Percentiles rank a stretch among this genome's conserved stretches.
Conservation (phyloP, 768 basidiomycete genomes). For the Calocera viscosa region DNA sequence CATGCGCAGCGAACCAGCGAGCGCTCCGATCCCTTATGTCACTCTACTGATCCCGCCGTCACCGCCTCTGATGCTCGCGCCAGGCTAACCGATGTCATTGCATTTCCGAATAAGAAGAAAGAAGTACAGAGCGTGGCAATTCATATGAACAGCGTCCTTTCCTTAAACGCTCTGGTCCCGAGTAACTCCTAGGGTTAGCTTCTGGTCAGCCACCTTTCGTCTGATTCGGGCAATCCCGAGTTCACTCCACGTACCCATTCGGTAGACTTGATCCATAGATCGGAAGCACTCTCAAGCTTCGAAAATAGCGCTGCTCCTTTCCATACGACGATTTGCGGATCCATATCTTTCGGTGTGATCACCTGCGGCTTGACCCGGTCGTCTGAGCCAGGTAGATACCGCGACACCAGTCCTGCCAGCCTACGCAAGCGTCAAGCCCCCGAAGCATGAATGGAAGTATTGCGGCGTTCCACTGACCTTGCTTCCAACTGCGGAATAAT, state of each 20-base stretch:
- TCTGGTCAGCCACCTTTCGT: background rate
- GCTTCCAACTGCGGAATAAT: slow-evolving; percentile 1
- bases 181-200: slow-evolving; percentile 22
- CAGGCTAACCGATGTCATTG: background rate
- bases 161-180: slow-evolving; percentile 29
- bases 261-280: slow-evolving; percentile 73
- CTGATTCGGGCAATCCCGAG: background rate
- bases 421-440: slow-evolving; percentile 13
- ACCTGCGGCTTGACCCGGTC: slow-evolving; percentile 53
- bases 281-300: slow-evolving; percentile 79
- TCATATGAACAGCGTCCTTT: slow-evolving; percentile 23
- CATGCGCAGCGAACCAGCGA: background rate
- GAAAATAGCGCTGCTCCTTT: slow-evolving; percentile 87
- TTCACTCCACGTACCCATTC: slow-evolving; percentile 60
- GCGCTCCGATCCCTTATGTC: background rate
- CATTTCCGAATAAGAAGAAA: slow-evolving; percentile 4
- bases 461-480: background rate
- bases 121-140: background rate
- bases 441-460: background rate
- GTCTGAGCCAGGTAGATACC: slow-evolving; percentile 15
- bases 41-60: background rate
- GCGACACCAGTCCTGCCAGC: slow-evolving; percentile 64
- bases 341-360: slow-evolving; percentile 85
- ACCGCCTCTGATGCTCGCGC: background rate
- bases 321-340: slow-evolving; percentile 83